These are phyloP conservation scores for Camellia lanceoleosa DNA, from an alignment of 148 eudicot genomes.

Conservation along the genomic window DNA sequence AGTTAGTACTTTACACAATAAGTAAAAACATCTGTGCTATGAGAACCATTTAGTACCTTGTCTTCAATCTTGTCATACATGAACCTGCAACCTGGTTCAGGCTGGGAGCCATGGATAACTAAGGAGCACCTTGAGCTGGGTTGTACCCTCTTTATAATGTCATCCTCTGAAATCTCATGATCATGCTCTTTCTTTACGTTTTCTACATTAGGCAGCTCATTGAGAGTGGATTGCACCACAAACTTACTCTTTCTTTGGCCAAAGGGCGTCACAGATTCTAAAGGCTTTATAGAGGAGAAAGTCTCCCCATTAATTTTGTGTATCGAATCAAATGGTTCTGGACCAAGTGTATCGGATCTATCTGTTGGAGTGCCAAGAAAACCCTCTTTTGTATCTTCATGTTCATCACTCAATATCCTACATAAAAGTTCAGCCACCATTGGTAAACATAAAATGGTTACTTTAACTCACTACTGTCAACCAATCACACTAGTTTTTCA, in stretches of 20 bases:
- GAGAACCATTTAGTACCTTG: conserved; percentile 56
- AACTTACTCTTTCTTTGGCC: conserved; percentile 80
- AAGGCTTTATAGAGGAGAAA: conserved; percentile 44
- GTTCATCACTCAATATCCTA: conserved; percentile 68
- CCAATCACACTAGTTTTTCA: background rate
- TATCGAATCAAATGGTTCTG: conserved; percentile 46
- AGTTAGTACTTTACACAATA: conserved; percentile 18
- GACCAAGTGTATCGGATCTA: conserved; percentile 25
- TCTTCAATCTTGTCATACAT: conserved; percentile 95
- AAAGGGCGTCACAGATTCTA: conserved; percentile 76
- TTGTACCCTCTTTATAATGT: conserved; percentile 73
- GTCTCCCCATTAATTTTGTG: conserved; percentile 48
- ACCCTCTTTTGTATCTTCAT: conserved; percentile 52
- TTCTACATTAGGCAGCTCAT: conserved; percentile 35
- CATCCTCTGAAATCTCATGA: conserved; percentile 57
- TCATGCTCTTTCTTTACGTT: conserved; percentile 38
- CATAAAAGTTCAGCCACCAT: conserved; percentile 16
- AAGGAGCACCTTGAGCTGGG: conserved; percentile 76
- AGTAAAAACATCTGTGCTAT: conserved; percentile 11
- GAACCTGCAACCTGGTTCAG: conserved; percentile 78
- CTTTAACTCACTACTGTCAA: background rate
- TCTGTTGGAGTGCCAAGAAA: conserved; percentile 54
- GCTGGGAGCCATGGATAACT: conserved; percentile 54
- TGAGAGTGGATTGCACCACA: conserved; percentile 66
- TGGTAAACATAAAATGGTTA: background rate